A percentile compares a stretch with the other conserved stretches of the same genome.
These are phyloP conservation scores for Mycena vitilis DNA, from an alignment of 768 basidiomycete species.

Conservation along the genomic window DNA sequence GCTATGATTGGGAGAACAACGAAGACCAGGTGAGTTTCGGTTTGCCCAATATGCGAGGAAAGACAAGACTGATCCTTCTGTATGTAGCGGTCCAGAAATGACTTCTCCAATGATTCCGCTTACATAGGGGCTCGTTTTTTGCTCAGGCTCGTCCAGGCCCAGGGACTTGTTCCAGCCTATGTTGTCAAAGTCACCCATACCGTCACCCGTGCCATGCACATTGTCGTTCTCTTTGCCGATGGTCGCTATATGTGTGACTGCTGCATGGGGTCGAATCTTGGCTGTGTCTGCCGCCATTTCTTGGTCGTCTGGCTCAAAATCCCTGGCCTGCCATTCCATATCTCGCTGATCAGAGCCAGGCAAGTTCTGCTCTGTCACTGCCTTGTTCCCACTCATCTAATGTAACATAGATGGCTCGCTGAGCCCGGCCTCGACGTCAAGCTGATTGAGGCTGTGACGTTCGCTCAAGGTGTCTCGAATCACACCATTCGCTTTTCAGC, in stretches of 20 bases:
- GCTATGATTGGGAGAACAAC: constrained; percentile 35
- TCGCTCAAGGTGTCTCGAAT: background rate
- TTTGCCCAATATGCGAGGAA: background rate
- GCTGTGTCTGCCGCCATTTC: constrained; percentile 48
- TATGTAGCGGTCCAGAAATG: constrained; percentile 33
- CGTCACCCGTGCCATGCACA: constrained; percentile 39
- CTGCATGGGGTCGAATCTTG: constrained; percentile 47
- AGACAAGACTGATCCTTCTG: too few species aligned
- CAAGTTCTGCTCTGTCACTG: background rate
- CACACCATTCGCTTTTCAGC: background rate
- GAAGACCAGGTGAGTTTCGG: constrained; percentile 30
- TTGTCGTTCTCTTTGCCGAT: constrained; percentile 40
- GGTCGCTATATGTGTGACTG: constrained; percentile 49
- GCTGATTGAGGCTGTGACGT: background rate
- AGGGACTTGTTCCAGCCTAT: constrained; percentile 38
- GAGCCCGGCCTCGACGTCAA: background rate
- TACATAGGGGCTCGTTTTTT: constrained; percentile 45
- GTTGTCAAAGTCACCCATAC: constrained; percentile 40
- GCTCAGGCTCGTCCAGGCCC: constrained; percentile 37
- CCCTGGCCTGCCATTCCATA: constrained; percentile 40
- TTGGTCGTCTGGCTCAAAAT: constrained; percentile 40
- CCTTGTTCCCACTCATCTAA: background rate
- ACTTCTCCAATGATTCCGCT: constrained; percentile 43
- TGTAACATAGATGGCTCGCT: background rate
- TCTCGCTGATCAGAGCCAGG: constrained; percentile 36